Conservation (phyloP, 352 stramenopile genomes). For the Pythium coloratum region DNA sequence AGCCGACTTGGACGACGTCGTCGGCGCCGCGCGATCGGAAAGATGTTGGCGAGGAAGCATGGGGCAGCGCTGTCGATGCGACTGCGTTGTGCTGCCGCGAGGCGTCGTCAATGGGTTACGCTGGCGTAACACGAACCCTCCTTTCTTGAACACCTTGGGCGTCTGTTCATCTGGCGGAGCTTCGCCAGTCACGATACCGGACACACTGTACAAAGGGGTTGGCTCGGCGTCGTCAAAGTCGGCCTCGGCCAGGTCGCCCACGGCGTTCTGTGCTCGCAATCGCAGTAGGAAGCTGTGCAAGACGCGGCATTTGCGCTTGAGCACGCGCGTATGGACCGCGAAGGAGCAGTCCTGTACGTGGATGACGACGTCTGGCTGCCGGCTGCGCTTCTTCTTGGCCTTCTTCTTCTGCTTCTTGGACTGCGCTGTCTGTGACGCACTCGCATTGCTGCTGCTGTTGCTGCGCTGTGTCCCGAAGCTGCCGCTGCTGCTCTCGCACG, state of each 20-base stretch:
- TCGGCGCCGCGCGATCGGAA: constrained; percentile 4
- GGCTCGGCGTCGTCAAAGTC: constrained; percentile 1
- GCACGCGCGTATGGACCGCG: constrained; percentile 34
- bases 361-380: constrained; percentile 42
- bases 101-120: constrained; percentile 13
- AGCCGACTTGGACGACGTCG: neutral
- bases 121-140: constrained; percentile 13
- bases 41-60: constrained; percentile 15
- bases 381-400: constrained; percentile 21
- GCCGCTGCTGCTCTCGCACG: constrained; percentile 11
- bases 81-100: neutral
- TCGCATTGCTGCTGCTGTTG: constrained; percentile 11
- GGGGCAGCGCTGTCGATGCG: constrained; percentile 5
- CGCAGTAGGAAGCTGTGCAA: constrained; percentile 38
- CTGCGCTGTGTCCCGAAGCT: constrained; percentile 17
- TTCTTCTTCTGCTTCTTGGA: neutral
- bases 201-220: neutral
- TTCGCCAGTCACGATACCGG: neutral
- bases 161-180: neutral
- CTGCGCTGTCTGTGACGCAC: neutral
- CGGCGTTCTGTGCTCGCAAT: constrained; percentile 23
- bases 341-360: constrained; percentile 57
- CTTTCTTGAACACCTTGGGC: neutral
- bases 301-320: constrained; percentile 37
- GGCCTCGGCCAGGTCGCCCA: neutral